Evolutionary conservation across 2,329 filamentous ascomycete species (phyloP).

Genomic region (Ciborinia camelliae): DNA sequence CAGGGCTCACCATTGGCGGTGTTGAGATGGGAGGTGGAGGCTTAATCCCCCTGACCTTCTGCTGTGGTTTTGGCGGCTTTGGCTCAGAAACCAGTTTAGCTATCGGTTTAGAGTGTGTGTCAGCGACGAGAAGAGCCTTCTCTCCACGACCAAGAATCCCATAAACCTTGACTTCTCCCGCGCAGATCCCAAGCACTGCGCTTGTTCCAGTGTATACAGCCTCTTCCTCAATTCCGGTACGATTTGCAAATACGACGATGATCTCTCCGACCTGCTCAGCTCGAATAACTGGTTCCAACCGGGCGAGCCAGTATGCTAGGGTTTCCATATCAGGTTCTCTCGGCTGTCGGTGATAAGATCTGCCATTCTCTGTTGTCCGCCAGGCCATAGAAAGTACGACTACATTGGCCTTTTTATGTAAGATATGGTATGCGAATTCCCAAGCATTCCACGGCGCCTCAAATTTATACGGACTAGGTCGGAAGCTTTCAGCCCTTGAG

Average conservation of each 20-base stretch:
- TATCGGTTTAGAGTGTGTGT: slow-evolving; percentile 43
- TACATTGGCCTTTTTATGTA: slow-evolving; percentile 55
- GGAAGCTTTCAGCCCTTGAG: too few species aligned
- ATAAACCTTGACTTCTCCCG: slow-evolving; percentile 64
- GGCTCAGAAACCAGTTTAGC: slow-evolving; percentile 31
- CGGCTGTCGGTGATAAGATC: slow-evolving; percentile 46
- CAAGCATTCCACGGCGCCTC: slow-evolving; percentile 49
- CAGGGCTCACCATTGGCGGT: too few species aligned
- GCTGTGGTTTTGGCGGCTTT: too few species aligned
- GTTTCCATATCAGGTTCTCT: slow-evolving; percentile 68
- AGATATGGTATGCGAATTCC: slow-evolving; percentile 50
- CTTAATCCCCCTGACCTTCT: too few species aligned
- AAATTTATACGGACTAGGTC: slow-evolving; percentile 51
- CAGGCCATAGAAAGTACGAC: slow-evolving; percentile 76
- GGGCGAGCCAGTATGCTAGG: slow-evolving; percentile 69
- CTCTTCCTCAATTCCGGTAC: slow-evolving; percentile 62
- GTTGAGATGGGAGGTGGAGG: too few species aligned
- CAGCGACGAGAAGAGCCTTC: slow-evolving; percentile 64
- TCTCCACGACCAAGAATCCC: slow-evolving; percentile 67
- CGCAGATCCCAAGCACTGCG: slow-evolving; percentile 62
- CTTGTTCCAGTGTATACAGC: slow-evolving; percentile 72
- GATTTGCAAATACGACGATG: slow-evolving; percentile 69
- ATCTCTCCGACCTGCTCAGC: slow-evolving; percentile 53
- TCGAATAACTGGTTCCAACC: slow-evolving; percentile 63
- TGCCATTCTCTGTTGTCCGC: slow-evolving; percentile 58